A percentile compares a stretch with the other conserved stretches of the same genome.
Evolutionary conservation across 2,329 filamentous ascomycete species (phyloP).

Genomic region (Albifimbria verrucaria): DNA sequence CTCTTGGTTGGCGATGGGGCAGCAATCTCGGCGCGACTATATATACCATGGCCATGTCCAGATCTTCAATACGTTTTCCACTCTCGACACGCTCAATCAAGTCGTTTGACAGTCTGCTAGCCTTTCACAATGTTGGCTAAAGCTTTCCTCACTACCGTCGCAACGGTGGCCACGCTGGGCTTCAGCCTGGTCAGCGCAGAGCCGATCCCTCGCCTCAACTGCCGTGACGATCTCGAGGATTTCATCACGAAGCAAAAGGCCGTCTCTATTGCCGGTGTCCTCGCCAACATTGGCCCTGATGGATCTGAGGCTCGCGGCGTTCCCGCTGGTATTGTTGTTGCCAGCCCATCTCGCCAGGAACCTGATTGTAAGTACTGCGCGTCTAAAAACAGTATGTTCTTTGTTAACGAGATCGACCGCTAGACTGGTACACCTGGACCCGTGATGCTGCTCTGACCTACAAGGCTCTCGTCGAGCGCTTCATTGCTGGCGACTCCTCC

Average conservation of each 20-base stretch:
- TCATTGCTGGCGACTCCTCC: slow-evolving; percentile 53
- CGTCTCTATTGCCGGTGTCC: slow-evolving; percentile 15
- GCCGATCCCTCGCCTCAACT: slow-evolving; percentile 33
- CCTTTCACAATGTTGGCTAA: neutral
- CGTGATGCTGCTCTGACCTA: slow-evolving; percentile 69
- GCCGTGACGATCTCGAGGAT: slow-evolving; percentile 12
- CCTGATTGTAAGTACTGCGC: slow-evolving; percentile 46
- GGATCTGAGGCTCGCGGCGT: slow-evolving; percentile 47
- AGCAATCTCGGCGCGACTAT: neutral
- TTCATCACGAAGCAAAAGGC: slow-evolving; percentile 15
- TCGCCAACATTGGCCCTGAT: slow-evolving; percentile 49
- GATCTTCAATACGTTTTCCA: neutral
- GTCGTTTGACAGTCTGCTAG: neutral
- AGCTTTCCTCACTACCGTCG: neutral
- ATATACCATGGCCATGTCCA: neutral
- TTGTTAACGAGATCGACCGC: neutral
- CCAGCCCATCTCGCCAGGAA: slow-evolving; percentile 46
- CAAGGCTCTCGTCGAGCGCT: slow-evolving; percentile 64
- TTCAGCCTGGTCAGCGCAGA: slow-evolving; percentile 52
- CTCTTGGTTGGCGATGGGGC: neutral
- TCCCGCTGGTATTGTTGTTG: slow-evolving; percentile 48
- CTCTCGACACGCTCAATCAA: neutral
- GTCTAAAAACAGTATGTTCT: neutral
- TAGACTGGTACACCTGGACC: slow-evolving; percentile 76
- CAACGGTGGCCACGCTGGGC: slow-evolving; percentile 30